phyloP scores from a whole-genome alignment of 148 eudicot species.

The Dysphania ambrosioides region DNA sequence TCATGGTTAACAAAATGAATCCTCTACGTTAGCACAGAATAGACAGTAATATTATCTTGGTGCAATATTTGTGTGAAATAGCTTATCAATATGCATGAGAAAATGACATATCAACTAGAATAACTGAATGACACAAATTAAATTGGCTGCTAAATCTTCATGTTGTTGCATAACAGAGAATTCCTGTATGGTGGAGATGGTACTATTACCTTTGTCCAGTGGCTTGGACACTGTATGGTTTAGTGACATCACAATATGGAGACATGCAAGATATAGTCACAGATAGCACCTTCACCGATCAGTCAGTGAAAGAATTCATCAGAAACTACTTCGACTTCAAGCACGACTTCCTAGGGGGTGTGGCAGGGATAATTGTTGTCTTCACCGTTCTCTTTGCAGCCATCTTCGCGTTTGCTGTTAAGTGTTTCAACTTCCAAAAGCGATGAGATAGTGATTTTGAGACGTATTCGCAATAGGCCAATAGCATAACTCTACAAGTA shows the following conservation, averaged over 20 bases:
- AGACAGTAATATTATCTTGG: not conserved
- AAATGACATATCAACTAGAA: too few species aligned
- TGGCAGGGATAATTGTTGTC: slow-evolving; percentile 44
- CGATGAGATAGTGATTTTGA: slow-evolving; percentile 26
- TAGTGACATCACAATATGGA: slow-evolving; percentile 63
- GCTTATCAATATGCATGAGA: not conserved
- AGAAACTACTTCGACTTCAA: slow-evolving; percentile 45
- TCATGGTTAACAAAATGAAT: not conserved
- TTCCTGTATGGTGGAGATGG: slow-evolving; percentile 88
- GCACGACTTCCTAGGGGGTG: slow-evolving; percentile 52
- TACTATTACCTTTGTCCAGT: slow-evolving; percentile 57
- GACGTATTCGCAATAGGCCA: not conserved
- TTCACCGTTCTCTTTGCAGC: slow-evolving; percentile 42
- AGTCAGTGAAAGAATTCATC: slow-evolving; percentile 38
- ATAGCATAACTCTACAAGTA: not conserved
- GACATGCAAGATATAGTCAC: slow-evolving; percentile 26
- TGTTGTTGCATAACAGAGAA: slow-evolving; percentile 35
- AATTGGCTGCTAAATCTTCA: not conserved
- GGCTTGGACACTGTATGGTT: slow-evolving; percentile 66
- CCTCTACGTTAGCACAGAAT: not conserved
- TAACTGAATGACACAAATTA: too few species aligned
- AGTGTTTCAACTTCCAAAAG: slow-evolving; percentile 70
- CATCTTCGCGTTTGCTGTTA: slow-evolving; percentile 58
- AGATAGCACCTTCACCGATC: not conserved
- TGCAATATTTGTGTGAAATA: not conserved